Evolutionary conservation across 306 rosid species (phyloP), one percentile per base, ranked within the genome.

Genomic region (Corylus avellana): DNA sequence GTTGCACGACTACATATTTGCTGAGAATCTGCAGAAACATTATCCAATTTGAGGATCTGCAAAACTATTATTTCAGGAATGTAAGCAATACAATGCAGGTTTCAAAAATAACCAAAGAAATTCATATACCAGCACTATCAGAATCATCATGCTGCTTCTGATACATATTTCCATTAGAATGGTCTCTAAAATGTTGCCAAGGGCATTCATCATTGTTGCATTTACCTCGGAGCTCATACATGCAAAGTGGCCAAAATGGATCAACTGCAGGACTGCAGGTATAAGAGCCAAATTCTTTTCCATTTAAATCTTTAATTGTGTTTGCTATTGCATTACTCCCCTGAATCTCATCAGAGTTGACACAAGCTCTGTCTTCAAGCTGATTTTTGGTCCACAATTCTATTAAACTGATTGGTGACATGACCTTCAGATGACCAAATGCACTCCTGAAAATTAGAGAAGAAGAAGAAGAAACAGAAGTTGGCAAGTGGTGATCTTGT

Each of bases 131-230:
- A 80, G 89, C 66, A 77, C 37, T 73, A 53, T 85, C 87, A 88
- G 84, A 75, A 77, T 76, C 90, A 64, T 72, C 57, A 51, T 76
- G 82, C 75, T 86, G 90, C 39, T 72, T 76, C 70, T 78, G 83
- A 77, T 67, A n/a, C 78, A 71, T 62, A 78, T 61, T 84, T 55
- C 57, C 78, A 78, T 78, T 82, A 80, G 75, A 64, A 56, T 88
- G 85, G 89, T 94, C 94, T 86, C 83, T 90, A 46, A 84, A 77
- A 77, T 95, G 98, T 86, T 95, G 98, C 98, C 98, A 95, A 70
- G 97, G 98, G 68, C 98, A 95, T 83, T 91, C 97, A 17, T 95
- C 95, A 84, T 95, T 89, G 94, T 95, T 95, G 92, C 98, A 95
- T 86, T 92, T 95, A 85, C 98, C 98, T 79, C 98, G 97, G 57